A percentile compares a stretch with the other conserved stretches of the same genome.
phyloP scores from a whole-genome alignment of 1,284 basidiomycete genomes.

The Ceratobasidium sp. region DNA sequence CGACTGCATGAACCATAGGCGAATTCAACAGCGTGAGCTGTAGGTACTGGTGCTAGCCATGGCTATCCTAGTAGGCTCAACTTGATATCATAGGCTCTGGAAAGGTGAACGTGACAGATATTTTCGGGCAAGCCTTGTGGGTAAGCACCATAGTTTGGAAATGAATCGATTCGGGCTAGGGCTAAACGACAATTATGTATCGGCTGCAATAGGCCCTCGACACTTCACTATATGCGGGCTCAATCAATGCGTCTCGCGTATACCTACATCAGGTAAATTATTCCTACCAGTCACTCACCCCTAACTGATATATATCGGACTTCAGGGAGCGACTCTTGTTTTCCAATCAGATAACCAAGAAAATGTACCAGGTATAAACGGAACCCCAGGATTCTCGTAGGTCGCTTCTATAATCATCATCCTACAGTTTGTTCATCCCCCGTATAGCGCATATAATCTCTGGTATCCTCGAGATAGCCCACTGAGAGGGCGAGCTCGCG shows the following conservation, averaged over 20 bases:
- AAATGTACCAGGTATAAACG: slow-evolving; percentile 42
- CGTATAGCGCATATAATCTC: slow-evolving; percentile 9
- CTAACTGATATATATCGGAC: too few species aligned
- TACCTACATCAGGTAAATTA: slow-evolving; percentile 40
- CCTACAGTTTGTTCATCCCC: not conserved
- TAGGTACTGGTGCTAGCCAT: not conserved
- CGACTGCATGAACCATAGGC: too few species aligned
- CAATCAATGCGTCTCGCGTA: slow-evolving; percentile 44
- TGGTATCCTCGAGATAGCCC: slow-evolving; percentile 32
- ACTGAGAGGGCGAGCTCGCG: slow-evolving; percentile 25
- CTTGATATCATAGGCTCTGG: slow-evolving; percentile 43
- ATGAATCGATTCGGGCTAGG: not conserved
- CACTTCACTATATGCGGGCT: slow-evolving; percentile 46
- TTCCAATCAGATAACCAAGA: slow-evolving; percentile 46
- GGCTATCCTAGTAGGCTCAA: not conserved
- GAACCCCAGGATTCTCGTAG: slow-evolving; percentile 39
- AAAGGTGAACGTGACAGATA: slow-evolving; percentile 46
- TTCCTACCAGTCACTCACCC: not conserved
- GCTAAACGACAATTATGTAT: not conserved
- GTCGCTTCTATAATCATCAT: not conserved
- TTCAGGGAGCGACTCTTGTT: slow-evolving; percentile 45
- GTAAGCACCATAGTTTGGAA: not conserved
- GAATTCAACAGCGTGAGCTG: slow-evolving; percentile 42
- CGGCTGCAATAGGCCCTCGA: slow-evolving; percentile 10
- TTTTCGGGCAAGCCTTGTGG: slow-evolving; percentile 45